These are phyloP conservation scores for Plasmopara halstedii DNA, from an alignment of 352 stramenopile genomes.

Conservation along the genomic window DNA sequence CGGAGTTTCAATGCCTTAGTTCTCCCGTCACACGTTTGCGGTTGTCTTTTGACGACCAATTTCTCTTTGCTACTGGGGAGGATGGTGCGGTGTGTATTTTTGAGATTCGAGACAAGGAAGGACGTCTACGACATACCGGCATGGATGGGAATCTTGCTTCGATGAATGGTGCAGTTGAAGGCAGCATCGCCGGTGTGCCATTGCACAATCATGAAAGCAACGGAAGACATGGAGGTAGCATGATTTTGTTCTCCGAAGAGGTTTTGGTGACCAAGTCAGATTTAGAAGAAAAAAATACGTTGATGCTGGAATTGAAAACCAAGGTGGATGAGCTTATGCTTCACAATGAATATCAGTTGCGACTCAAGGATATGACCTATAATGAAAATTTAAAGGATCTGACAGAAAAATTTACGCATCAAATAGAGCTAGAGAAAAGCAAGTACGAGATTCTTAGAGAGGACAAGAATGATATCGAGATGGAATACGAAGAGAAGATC, in stretches of 20 bases:
- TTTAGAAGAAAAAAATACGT: slow-evolving; percentile 88
- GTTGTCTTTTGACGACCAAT: slow-evolving; percentile 84
- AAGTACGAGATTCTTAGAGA: slow-evolving; percentile 86
- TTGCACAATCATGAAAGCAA: slow-evolving; percentile 12
- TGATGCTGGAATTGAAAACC: slow-evolving; percentile 90
- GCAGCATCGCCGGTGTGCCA: slow-evolving; percentile 6
- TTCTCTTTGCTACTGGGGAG: slow-evolving; percentile 85
- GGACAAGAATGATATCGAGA: slow-evolving; percentile 90
- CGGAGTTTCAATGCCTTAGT: slow-evolving; percentile 81
- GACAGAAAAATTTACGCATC: slow-evolving; percentile 89
- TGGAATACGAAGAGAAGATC: slow-evolving; percentile 88
- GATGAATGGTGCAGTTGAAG: slow-evolving; percentile 2
- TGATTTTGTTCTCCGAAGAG: slow-evolving; percentile 54
- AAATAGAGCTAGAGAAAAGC: slow-evolving; percentile 90
- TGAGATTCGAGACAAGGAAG: slow-evolving; percentile 85
- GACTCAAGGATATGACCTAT: slow-evolving; percentile 94
- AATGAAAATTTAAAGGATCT: slow-evolving; percentile 92
- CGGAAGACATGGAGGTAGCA: slow-evolving; percentile 9
- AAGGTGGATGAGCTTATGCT: slow-evolving; percentile 93
- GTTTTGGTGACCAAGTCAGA: slow-evolving; percentile 87
- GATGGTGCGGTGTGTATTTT: slow-evolving; percentile 84
- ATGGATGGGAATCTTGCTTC: slow-evolving; percentile 12
- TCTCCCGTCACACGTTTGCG: slow-evolving; percentile 72
- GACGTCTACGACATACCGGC: slow-evolving; percentile 35
- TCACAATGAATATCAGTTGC: slow-evolving; percentile 93